Base-by-base conservation (phyloP, 257 asterid genomes). In the Mentha longifolia region DNA sequence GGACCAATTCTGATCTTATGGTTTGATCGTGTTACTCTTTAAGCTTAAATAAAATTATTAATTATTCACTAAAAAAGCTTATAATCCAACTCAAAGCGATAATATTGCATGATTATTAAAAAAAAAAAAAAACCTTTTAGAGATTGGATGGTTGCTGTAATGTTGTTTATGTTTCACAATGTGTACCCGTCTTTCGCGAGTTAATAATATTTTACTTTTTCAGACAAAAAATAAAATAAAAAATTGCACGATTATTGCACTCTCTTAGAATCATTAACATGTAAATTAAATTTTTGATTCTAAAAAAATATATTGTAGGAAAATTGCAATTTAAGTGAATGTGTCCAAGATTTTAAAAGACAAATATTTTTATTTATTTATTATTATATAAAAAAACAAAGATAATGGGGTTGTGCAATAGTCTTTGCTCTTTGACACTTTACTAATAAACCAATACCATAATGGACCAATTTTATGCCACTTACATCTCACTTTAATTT, bases 1-100 rank as follows among this genome's bases (percentile, higher is more conserved):
- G 62, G 75, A 54, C 77, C 72, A 71, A 0, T 15, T 51, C 60
- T 59, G 41, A 55, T 68, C 61, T 75, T 54, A 28, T 71, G 7
- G 28, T 58, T 74, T 66, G 31, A 59, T 60, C 51, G 35, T 58
- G 64, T 65, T 58, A 11, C 42, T 0, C 76, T 69, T 59, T 66
- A 17, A 20, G 16, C 14, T 66, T 59, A 16, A 49, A 47, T 11
- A 7, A 33, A 28, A 37, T 20, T 12, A 9, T 54, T 6, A 33
- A 5, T 4, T 16, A 50, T 4, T 12, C 35, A 10, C 16, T 55
- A n/a, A 22, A 55, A 54, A 54, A 54, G 60, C n/a, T 54, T 28
- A n/a, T n/a, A 22, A 22, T 22, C 25, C 25, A 22, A 22, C 25
- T 28, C 31, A 2, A 28, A 28, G 2, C 31, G 31, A 28, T 28